Conservation (phyloP, 768 basidiomycete species). For the Hericium alpestre region DNA sequence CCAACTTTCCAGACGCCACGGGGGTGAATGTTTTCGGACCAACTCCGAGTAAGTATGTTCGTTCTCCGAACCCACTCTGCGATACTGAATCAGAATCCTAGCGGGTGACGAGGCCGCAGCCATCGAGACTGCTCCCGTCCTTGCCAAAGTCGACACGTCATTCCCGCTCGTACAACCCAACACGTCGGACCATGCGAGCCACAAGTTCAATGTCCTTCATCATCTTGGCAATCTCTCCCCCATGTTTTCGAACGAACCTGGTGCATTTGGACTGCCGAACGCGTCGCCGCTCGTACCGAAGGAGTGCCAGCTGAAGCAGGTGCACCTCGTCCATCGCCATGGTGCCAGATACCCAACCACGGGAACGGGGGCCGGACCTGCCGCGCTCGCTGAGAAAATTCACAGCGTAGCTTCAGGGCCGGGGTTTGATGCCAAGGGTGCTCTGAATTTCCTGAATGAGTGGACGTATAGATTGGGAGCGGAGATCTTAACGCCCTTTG, state of each 20-base stretch:
- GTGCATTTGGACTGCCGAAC: slow-evolving; percentile 33
- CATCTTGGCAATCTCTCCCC: slow-evolving; percentile 41
- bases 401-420: slow-evolving; percentile 15
- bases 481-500: slow-evolving; percentile 39
- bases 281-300: slow-evolving; percentile 35
- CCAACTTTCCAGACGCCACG: slow-evolving; percentile 32
- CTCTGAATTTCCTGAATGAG: slow-evolving; percentile 31
- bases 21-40: slow-evolving; percentile 37
- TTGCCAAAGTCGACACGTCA: slow-evolving; percentile 26
- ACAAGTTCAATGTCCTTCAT: slow-evolving; percentile 33
- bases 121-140: slow-evolving; percentile 24
- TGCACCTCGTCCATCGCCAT: slow-evolving; percentile 31
- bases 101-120: slow-evolving; percentile 21
- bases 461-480: slow-evolving; percentile 37
- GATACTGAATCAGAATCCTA: neutral
- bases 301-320: slow-evolving; percentile 35
- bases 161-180: slow-evolving; percentile 34
- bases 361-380: slow-evolving; percentile 14
- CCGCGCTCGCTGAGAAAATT: slow-evolving; percentile 18
- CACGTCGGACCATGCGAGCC: slow-evolving; percentile 21
- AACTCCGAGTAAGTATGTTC: slow-evolving; percentile 30
- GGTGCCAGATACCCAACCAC: slow-evolving; percentile 33
- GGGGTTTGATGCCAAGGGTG: slow-evolving; percentile 25
- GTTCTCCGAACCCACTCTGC: neutral
- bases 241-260: slow-evolving; percentile 37